Conservation (phyloP, 225 moss, liverwort and hornwort genomes). For the Physcomitrellopsis africana region DNA sequence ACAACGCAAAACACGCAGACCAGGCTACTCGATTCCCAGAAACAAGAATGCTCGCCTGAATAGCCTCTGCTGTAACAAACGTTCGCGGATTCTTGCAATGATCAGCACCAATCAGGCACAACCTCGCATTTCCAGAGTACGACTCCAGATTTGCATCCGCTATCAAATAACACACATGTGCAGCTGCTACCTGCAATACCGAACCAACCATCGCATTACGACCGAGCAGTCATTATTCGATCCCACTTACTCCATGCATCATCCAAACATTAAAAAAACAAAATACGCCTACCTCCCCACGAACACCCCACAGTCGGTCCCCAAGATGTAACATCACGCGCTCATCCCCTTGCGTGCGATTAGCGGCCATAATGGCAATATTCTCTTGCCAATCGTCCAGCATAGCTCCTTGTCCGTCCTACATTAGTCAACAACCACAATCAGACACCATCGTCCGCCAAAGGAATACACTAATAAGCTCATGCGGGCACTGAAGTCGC, state of each 20-base stretch:
- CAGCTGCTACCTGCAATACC: slow-evolving; percentile 66
- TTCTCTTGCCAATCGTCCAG: too few relatives aligned
- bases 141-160: slow-evolving; percentile 71
- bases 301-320: slow-evolving; percentile 77
- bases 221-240: slow-evolving; percentile 8
- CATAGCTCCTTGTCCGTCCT: too few relatives aligned
- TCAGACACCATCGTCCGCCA: background rate
- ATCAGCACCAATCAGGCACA: slow-evolving; percentile 85
- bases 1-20: slow-evolving; percentile 2
- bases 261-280: background rate
- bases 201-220: background rate
- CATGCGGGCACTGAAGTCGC: background rate
- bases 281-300: slow-evolving; percentile 63
- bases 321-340: slow-evolving; percentile 79
- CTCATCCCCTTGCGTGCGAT: slow-evolving; percentile 77
- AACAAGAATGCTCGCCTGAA: slow-evolving; percentile 54
- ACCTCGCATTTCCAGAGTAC: slow-evolving; percentile 64
- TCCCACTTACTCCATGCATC: background rate
- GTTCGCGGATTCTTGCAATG: slow-evolving; percentile 83
- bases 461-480: background rate
- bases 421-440: slow-evolving; percentile 1
- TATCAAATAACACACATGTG: slow-evolving; percentile 83
- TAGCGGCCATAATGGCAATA: slow-evolving; percentile 37
- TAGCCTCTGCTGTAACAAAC: slow-evolving; percentile 77
- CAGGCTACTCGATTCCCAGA: background rate